Conservation (phyloP, 2,329 filamentous ascomycete genomes). For the Dothiorella sarmentorum region DNA sequence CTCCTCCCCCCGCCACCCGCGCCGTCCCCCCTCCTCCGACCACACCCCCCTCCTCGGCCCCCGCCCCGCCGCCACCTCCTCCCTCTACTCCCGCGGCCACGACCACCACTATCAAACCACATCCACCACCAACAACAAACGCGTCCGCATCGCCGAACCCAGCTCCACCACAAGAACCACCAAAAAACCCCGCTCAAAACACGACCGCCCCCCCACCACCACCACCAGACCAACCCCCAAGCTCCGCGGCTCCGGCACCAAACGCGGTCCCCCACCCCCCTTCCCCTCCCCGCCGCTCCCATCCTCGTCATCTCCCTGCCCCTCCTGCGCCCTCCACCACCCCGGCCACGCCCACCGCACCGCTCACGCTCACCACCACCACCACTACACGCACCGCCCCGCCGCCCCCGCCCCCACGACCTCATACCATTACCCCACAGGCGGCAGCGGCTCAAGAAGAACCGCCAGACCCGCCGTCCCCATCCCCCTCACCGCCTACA, state of each 20-base stretch:
- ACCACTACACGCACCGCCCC: not conserved
- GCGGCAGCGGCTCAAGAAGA: too few species aligned
- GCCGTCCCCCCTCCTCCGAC: not conserved
- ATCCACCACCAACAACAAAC: slow-evolving; percentile 1
- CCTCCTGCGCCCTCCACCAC: slow-evolving; percentile 6
- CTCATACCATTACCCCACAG: not conserved
- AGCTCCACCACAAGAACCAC: not conserved
- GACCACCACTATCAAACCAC: not conserved
- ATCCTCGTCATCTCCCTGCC: too few species aligned
- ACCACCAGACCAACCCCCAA: not conserved
- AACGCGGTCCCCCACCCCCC: not conserved
- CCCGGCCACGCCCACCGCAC: not conserved
- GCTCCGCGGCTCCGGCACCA: slow-evolving; percentile 3
- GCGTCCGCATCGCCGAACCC: not conserved
- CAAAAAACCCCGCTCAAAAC: slow-evolving; percentile 5
- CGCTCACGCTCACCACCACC: not conserved
- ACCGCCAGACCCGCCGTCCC: not conserved
- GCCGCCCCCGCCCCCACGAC: not conserved
- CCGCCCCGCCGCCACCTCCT: slow-evolving; percentile 5
- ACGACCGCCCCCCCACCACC: not conserved
- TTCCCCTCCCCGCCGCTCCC: not conserved
- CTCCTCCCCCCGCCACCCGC: not conserved
- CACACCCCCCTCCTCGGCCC: not conserved
- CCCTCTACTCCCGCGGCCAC: not conserved
- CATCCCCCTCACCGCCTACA: not conserved